A percentile compares a stretch with the other conserved stretches of the same genome.
Evolutionary conservation across 2,329 filamentous ascomycete species (phyloP).

Genomic region (Ophiostoma populinum): DNA sequence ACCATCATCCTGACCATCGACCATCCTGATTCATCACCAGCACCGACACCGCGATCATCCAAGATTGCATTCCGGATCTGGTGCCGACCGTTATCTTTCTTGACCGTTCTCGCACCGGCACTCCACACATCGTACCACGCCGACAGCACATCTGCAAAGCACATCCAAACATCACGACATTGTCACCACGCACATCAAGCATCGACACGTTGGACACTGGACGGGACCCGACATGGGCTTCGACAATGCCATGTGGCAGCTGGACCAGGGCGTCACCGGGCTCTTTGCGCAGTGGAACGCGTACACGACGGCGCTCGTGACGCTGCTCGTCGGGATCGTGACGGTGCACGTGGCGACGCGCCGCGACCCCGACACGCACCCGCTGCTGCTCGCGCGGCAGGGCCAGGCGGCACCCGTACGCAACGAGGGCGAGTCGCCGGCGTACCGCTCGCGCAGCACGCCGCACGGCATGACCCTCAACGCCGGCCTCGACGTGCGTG

Average conservation of each 20-base stretch:
- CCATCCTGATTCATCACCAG: too few species aligned
- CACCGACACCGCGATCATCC: too few species aligned
- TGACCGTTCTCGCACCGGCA: too few species aligned
- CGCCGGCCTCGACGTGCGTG: constrained; percentile 65
- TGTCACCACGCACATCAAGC: not conserved
- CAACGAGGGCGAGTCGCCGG: constrained; percentile 67
- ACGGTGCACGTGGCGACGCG: constrained; percentile 53
- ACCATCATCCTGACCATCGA: too few species aligned
- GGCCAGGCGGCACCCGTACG: constrained; percentile 61
- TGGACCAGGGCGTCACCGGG: constrained; percentile 54
- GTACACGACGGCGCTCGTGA: constrained; percentile 57
- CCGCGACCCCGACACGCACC: constrained; percentile 78
- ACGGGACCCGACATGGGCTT: constrained; percentile 22
- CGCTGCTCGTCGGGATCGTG: constrained; percentile 47
- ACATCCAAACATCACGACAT: not conserved
- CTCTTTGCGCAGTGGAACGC: constrained; percentile 67
- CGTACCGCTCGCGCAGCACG: constrained; percentile 69
- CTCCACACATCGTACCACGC: too few species aligned
- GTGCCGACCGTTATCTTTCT: too few species aligned
- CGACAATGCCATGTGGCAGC: constrained; percentile 41
- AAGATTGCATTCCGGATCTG: too few species aligned
- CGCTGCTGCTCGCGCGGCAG: constrained; percentile 77
- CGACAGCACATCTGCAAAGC: too few species aligned
- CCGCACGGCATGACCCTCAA: constrained; percentile 74
- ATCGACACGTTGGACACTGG: not conserved